Evolutionary conservation across 305 asterid genomes (phyloP).

Genomic region (Fraxinus ornus): DNA sequence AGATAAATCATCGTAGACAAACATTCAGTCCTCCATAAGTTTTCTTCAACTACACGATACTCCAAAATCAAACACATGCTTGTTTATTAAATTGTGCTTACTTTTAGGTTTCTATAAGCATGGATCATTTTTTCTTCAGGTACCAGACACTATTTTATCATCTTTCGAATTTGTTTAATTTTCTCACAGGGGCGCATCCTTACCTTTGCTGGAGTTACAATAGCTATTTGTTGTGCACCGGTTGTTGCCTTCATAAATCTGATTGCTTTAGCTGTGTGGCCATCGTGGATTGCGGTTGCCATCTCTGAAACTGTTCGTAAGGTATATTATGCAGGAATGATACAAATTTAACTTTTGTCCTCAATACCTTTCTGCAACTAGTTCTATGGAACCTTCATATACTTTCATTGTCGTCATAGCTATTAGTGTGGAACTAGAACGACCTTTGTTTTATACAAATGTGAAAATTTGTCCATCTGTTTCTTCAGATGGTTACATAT

Average conservation of each 20-base stretch:
- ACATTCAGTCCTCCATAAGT: neutral
- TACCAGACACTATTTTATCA: neutral
- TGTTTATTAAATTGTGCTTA: neutral
- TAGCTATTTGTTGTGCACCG: constrained; percentile 79
- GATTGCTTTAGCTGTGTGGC: constrained; percentile 84
- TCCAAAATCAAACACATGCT: neutral
- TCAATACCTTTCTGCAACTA: neutral
- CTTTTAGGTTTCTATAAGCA: neutral
- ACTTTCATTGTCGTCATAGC: neutral
- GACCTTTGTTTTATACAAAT: neutral
- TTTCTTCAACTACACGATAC: neutral
- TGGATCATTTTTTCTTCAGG: neutral
- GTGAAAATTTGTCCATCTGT: constrained; percentile 6
- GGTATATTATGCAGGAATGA: constrained; percentile 39
- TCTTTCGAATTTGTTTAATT: constrained; percentile 10
- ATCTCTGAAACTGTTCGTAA: constrained; percentile 83
- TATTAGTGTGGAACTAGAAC: neutral
- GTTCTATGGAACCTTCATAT: neutral
- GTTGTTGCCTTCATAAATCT: constrained; percentile 72
- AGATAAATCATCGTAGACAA: neutral
- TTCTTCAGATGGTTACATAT: constrained; percentile 70
- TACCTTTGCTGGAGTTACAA: constrained; percentile 75
- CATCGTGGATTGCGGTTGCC: constrained; percentile 88
- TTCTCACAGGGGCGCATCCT: constrained; percentile 78
- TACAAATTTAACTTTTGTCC: neutral